Evolutionary conservation across 805 yeast genomes (phyloP), one percentile per base, ranked within the genome.

Genomic region (Blastobotrys americana): DNA sequence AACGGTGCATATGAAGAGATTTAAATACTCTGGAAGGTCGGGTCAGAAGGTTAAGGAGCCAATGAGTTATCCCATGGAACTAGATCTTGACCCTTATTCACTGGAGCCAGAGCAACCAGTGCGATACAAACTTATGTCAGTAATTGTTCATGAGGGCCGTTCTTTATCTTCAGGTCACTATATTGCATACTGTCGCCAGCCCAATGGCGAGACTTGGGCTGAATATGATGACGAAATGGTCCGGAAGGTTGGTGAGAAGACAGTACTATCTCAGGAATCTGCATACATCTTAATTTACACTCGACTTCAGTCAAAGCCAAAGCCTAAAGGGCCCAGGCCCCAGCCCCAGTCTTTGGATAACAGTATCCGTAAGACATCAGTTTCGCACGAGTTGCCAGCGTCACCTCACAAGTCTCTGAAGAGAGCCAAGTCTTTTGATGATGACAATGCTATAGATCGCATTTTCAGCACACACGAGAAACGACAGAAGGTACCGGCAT

Each of bases 121-220:
- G 3, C 66, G 69, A 31, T 93, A 93, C 65, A 82, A 80, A 59
- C 72, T 93, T 52, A 71, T 78, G 15, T 78, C 89, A 18, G 96
- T 90, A 15, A 84, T 90, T 48, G 90, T 88, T 3, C 98, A 93
- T 59, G 96, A 86, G 56, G 98, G 98, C 34, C 72, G 97, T 51
- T 84, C 96, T 1, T 80, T 89, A 10, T 80, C 88, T 37, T 80
- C 93, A 2, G 98, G 98, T 3, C 98, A 93, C 64, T 93, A 93
- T 58, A 77, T 88, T 47, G 84, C 95, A 0, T 87, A 85, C 59
- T 85, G 96, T 59, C 76, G 83, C 50, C 96, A 89, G 64, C 95
- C 97, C 1, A 93, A 85, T 64, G 90, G 88, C 1, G 31, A 25
- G 13, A 66, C 82, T 1, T 93, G 97, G 98, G 81, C 87, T 22